Evolutionary conservation across 768 basidiomycete species (phyloP).

Genomic region (Paxillus ammoniavirescens): DNA sequence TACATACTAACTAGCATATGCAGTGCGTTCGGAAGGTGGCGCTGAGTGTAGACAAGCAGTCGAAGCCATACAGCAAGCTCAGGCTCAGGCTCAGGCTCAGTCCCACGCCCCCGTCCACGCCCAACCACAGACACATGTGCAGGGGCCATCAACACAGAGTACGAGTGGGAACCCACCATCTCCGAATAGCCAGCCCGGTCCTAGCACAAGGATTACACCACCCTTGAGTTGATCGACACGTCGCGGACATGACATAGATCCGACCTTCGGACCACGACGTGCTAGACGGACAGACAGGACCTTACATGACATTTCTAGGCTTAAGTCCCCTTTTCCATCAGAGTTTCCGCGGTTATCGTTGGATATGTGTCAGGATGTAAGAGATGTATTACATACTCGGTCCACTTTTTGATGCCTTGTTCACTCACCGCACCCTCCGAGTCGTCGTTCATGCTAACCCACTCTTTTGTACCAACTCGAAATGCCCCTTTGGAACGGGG

Average conservation of each 20-base stretch:
- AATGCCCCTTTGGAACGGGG: constrained; percentile 19
- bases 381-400: background rate
- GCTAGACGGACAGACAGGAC: constrained; percentile 21
- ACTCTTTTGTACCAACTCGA: constrained; percentile 6
- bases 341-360: background rate
- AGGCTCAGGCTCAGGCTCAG: constrained; percentile 25
- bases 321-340: background rate
- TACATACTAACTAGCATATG: constrained; percentile 23
- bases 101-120: constrained; percentile 13
- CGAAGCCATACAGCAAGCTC: constrained; percentile 35
- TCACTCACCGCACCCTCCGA: background rate
- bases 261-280: constrained; percentile 4
- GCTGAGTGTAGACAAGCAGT: constrained; percentile 63
- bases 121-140: constrained; percentile 22
- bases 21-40: constrained; percentile 84
- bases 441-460: background rate
- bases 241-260: constrained; percentile 21
- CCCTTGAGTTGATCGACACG: constrained; percentile 14
- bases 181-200: constrained; percentile 24
- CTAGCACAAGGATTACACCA: constrained; percentile 17
- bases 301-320: constrained; percentile 13
- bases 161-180: constrained; percentile 12
- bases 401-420: background rate
- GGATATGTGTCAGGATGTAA: background rate
- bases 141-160: constrained; percentile 16